phyloP scores from a whole-genome alignment of 345 rosid species.

The Populus nigra region DNA sequence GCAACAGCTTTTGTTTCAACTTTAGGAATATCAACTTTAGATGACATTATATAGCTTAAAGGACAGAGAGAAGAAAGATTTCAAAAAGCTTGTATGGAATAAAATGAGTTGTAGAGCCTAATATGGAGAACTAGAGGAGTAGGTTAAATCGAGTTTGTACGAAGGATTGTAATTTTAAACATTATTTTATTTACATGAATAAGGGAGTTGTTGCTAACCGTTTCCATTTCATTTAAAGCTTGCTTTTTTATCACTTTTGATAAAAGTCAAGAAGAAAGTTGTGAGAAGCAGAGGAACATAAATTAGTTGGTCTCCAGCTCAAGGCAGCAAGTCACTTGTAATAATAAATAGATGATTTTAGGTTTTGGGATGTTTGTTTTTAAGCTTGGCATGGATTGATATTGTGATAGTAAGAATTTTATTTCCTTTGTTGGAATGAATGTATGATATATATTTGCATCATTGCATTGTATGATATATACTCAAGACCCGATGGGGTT shows the following conservation, averaged over 20 bases:
- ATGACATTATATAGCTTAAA: constrained; percentile 1
- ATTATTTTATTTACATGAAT: neutral
- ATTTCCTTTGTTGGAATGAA: no score
- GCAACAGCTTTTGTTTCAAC: constrained; percentile 19
- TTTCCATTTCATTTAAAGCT: constrained; percentile 5
- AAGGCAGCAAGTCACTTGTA: neutral
- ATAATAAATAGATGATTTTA: no score
- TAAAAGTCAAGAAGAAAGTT: neutral
- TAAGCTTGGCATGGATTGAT: no score
- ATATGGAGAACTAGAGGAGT: constrained; percentile 10
- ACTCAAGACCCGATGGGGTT: no score
- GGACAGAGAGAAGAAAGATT: neutral
- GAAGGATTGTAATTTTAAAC: neutral
- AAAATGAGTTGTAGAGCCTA: neutral
- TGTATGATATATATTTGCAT: no score
- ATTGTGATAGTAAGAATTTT: no score
- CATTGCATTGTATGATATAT: no score
- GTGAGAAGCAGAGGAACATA: neutral
- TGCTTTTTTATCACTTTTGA: neutral
- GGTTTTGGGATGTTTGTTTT: no score
- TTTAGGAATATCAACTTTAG: constrained; percentile 8
- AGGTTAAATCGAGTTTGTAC: neutral
- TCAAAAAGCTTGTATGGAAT: constrained; percentile 4
- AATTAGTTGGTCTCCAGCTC: neutral
- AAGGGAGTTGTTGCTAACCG: constrained; percentile 19